These are phyloP conservation scores for Schwanniomyces sp. DNA, from an alignment of 805 yeast genomes.

Conservation along the genomic window DNA sequence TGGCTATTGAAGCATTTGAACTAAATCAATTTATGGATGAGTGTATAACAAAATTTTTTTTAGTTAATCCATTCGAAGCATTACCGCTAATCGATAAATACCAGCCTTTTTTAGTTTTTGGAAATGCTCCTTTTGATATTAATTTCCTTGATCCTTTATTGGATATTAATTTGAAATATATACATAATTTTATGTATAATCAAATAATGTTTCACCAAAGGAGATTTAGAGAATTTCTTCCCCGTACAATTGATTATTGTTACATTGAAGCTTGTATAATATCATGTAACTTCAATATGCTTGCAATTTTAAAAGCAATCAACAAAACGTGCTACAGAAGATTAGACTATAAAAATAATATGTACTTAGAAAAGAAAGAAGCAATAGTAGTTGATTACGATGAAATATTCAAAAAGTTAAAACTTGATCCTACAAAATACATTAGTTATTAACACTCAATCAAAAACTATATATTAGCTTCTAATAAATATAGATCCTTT, in stretches of 20 bases:
- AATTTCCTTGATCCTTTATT: neutral
- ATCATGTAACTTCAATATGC: neutral
- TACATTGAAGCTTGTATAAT: neutral
- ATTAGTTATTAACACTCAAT: neutral
- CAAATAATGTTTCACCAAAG: neutral
- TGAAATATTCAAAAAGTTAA: neutral
- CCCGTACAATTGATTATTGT: neutral
- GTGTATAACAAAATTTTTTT: neutral
- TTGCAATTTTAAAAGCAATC: neutral
- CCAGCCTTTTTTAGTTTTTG: neutral
- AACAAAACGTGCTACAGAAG: neutral
- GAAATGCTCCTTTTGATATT: neutral
- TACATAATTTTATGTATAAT: neutral
- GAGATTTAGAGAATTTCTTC: neutral
- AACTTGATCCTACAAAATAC: neutral
- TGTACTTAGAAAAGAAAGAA: neutral
- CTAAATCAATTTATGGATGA: neutral
- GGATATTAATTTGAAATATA: neutral
- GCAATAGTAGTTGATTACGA: neutral
- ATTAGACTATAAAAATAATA: neutral
- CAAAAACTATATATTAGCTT: too few species aligned
- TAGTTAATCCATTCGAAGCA: neutral
- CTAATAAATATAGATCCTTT: too few species aligned
- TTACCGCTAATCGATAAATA: neutral
- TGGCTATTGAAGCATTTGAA: neutral